phyloP scores from a whole-genome alignment of 805 yeast genomes.

The Torulaspora franciscae region DNA sequence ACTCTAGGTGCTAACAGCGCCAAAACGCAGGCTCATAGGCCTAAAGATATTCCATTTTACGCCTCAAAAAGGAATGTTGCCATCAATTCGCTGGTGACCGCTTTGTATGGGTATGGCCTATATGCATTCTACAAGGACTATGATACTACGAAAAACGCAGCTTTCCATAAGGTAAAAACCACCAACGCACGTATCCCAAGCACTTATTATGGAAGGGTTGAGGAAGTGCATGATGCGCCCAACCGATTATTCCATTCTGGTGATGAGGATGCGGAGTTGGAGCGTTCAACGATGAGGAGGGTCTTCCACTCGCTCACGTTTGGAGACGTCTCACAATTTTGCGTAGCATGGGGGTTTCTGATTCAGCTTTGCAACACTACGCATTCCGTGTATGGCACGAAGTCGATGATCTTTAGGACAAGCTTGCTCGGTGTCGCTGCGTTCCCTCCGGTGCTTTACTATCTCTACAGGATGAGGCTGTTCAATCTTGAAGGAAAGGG shows the following conservation, averaged over 20 bases:
- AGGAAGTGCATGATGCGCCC: constrained; percentile 18
- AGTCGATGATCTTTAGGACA: constrained; percentile 17
- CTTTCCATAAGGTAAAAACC: constrained; percentile 2
- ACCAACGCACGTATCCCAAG: constrained; percentile 8
- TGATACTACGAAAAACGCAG: constrained; percentile 10
- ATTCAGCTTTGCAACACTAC: constrained; percentile 21
- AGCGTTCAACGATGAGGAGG: constrained; percentile 10
- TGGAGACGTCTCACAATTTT: constrained; percentile 21
- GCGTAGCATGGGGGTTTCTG: constrained; percentile 24
- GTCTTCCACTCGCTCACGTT: constrained; percentile 19
- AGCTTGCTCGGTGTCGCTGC: constrained; percentile 18
- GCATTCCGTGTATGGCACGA: constrained; percentile 19
- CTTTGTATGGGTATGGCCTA: constrained; percentile 21
- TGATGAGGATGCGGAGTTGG: constrained; percentile 7
- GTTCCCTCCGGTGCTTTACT: constrained; percentile 19
- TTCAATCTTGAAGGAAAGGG: constrained; percentile 11
- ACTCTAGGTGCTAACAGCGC: constrained; percentile 5
- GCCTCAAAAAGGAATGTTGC: constrained; percentile 15
- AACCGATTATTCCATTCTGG: constrained; percentile 16
- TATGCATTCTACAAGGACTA: constrained; percentile 23
- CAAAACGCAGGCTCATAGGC: neutral
- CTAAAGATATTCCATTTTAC: constrained; percentile 13
- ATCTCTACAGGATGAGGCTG: constrained; percentile 8
- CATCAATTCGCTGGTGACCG: constrained; percentile 16
- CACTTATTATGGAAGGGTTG: constrained; percentile 7